A percentile compares a stretch with the other conserved stretches of the same genome.
phyloP scores from a whole-genome alignment of 2,329 filamentous ascomycete genomes.

The Penicillium concentricum region DNA sequence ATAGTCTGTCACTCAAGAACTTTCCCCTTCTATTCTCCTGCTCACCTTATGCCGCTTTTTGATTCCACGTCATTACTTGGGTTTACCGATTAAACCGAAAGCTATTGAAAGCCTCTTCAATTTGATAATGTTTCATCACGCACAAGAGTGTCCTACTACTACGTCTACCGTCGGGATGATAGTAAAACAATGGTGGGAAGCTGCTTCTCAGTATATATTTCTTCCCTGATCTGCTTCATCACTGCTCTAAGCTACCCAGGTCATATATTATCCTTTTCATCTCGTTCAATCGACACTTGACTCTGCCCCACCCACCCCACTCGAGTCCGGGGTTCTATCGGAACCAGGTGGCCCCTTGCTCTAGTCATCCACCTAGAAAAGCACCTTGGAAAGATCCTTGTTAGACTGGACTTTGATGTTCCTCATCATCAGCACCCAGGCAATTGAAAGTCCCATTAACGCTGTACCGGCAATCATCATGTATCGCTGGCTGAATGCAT shows the following conservation, averaged over 20 bases:
- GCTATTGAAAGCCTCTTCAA: background rate
- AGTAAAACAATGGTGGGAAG: background rate
- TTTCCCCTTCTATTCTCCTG: background rate
- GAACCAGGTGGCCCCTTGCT: background rate
- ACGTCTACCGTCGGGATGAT: background rate
- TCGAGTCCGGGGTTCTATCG: background rate
- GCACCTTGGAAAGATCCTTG: constrained; percentile 1
- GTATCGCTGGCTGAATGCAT: constrained; percentile 52
- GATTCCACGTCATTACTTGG: background rate
- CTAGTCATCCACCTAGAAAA: background rate
- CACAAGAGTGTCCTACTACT: background rate
- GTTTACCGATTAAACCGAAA: background rate
- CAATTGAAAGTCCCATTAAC: constrained; percentile 41
- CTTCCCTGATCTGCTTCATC: background rate
- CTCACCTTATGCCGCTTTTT: background rate
- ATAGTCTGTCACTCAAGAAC: background rate
- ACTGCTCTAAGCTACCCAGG: background rate
- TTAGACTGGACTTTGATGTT: constrained; percentile 43
- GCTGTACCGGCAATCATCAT: constrained; percentile 52
- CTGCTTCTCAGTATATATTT: background rate
- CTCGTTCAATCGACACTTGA: background rate
- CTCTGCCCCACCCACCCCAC: too few species aligned
- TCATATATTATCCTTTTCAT: background rate
- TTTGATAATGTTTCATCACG: background rate
- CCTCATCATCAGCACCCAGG: constrained; percentile 46